Evolutionary conservation across 305 asterid species (phyloP).

Genomic region (Solanum hybrid): DNA sequence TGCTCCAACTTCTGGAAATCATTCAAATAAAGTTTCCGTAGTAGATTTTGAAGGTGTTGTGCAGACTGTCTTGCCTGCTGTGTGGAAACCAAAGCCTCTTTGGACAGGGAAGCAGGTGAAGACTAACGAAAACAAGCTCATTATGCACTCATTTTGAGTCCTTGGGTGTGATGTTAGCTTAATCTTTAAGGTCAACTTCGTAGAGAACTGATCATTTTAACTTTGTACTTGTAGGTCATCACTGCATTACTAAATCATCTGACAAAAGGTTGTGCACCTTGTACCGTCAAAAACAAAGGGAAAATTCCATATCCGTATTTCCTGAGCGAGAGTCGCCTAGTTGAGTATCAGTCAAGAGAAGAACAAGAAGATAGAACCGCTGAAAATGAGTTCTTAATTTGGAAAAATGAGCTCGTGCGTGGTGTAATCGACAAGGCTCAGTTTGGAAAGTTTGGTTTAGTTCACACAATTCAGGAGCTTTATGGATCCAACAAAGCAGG

Average conservation of each 20-base stretch:
- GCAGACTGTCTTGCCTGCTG: slow-evolving; percentile 59
- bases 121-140: not conserved
- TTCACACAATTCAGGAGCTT: slow-evolving; percentile 93
- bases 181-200: not conserved
- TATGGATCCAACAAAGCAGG: slow-evolving; percentile 91
- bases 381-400: slow-evolving; percentile 65
- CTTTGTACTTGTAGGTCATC: slow-evolving; percentile 46
- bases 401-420: slow-evolving; percentile 91
- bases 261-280: slow-evolving; percentile 75
- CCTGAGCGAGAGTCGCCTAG: slow-evolving; percentile 21
- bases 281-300: slow-evolving; percentile 68
- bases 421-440: slow-evolving; percentile 99
- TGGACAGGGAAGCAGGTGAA: slow-evolving; percentile 99
- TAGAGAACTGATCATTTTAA: not conserved
- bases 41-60: slow-evolving; percentile 55
- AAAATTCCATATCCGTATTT: slow-evolving; percentile 75
- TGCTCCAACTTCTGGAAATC: slow-evolving; percentile 28
- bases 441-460: slow-evolving; percentile 94
- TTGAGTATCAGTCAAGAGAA: slow-evolving; percentile 15
- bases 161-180: not conserved
- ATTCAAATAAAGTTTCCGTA: slow-evolving; percentile 37
- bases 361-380: slow-evolving; percentile 53
- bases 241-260: slow-evolving; percentile 78
- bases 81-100: slow-evolving; percentile 91
- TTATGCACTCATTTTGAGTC: not conserved